Evolutionary conservation across 2,329 filamentous ascomycete genomes (phyloP), one percentile per base, ranked within the genome.

Genomic region (Fusarium tjaetaba): DNA sequence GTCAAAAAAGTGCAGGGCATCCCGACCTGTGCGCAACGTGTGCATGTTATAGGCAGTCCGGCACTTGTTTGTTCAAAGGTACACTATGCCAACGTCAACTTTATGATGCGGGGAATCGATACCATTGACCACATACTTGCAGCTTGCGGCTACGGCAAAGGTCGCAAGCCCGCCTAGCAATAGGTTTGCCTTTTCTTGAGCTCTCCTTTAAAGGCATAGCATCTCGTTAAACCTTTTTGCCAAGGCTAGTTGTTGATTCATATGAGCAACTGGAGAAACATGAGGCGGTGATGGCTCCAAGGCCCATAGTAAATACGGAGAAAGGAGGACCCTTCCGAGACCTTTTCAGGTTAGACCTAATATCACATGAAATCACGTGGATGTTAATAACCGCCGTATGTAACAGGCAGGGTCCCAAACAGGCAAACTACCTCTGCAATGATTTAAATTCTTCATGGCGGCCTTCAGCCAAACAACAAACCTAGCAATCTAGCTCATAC

Each of bases 381-480:
- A n/a, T 41, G 22, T 9, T 14, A n/a, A n/a, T 15, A 41, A 10
- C 7, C 20, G 11, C 7, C 20, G 11, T 41, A 41, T 36, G 15
- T 16, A 16, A 36, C 6, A 16, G 34, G 16, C 15, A 36, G 15
- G 6, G 34, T 16, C 7, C 15, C 7, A 16, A 36, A n/a, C 39
- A 41, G 11, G 11, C 13, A 8, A 14, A 41, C 38, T 14, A 41
- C 0, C 11, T n/a, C 22, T 41, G 22, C 22, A n/a, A 34, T 34
- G 22, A 15, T 11, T 1, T 15, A 9, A 42, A n/a, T 15, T n/a
- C 22, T 8, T 14, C 13, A n/a, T 5, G 5, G 2, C 1, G 5
- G 3, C 13, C 13, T 42, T n/a, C 39, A 15, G 22, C 4, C 22
- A 42, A 42, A 15, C 22, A 42, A 15, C 13, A 10, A 42, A 15